A percentile compares a stretch with the other conserved stretches of the same genome.
Evolutionary conservation across 1,284 basidiomycete species (phyloP).

Genomic region (Tylopilus orsonianus): DNA sequence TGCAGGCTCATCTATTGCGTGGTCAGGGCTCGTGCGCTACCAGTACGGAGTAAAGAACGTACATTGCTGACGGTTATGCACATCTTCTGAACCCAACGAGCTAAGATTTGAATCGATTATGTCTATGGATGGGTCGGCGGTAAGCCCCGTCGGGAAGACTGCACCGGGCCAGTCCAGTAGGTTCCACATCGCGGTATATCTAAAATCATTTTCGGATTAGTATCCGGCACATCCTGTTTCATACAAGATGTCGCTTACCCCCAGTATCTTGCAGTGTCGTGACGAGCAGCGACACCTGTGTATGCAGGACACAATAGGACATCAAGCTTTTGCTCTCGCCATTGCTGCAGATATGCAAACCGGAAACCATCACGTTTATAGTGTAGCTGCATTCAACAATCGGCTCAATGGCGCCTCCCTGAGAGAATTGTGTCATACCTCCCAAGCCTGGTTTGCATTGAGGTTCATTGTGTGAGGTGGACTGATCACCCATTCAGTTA

Average conservation of each 20-base stretch:
- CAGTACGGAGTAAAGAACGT: background rate
- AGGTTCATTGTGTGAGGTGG: slow-evolving; percentile 28
- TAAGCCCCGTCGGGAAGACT: slow-evolving; percentile 31
- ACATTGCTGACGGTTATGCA: slow-evolving; percentile 23
- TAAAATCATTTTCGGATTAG: background rate
- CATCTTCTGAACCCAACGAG: slow-evolving; percentile 23
- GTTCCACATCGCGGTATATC: slow-evolving; percentile 31
- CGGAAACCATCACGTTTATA: slow-evolving; percentile 27
- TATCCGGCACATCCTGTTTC: background rate
- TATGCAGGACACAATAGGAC: slow-evolving; percentile 33
- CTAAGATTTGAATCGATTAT: slow-evolving; percentile 1
- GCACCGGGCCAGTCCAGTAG: slow-evolving; percentile 29
- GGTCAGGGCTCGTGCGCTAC: background rate
- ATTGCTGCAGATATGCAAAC: slow-evolving; percentile 30
- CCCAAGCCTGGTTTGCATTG: slow-evolving; percentile 30
- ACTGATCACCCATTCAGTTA: slow-evolving; percentile 33
- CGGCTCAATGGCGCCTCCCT: too few relatives aligned
- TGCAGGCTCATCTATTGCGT: slow-evolving; percentile 22
- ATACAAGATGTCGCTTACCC: slow-evolving; percentile 21
- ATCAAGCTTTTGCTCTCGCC: slow-evolving; percentile 31
- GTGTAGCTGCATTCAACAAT: slow-evolving; percentile 20
- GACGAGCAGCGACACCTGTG: slow-evolving; percentile 25
- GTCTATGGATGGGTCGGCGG: slow-evolving; percentile 25
- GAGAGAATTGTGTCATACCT: slow-evolving; percentile 32
- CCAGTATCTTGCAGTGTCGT: slow-evolving; percentile 36